Evolutionary conservation across 192 early-diverging fungal species (phyloP).

Genomic region (Pilaira anomala): DNA sequence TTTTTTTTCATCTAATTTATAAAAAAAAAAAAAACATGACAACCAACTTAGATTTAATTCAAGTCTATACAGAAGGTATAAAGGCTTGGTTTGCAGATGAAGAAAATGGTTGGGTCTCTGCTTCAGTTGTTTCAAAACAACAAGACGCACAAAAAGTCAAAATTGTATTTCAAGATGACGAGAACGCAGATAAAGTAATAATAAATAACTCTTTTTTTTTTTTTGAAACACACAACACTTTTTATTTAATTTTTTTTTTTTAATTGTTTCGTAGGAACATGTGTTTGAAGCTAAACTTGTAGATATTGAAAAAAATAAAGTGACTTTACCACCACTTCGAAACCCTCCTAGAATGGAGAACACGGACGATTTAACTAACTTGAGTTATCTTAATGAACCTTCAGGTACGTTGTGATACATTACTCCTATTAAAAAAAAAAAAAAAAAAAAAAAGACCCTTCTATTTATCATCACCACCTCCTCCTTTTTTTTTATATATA

Average conservation of each 20-base stretch:
- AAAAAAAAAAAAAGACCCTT: slow-evolving; percentile 1
- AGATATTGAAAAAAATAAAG: slow-evolving; percentile 67
- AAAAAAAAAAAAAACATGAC: neutral
- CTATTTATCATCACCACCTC: neutral
- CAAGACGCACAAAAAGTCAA: slow-evolving; percentile 55
- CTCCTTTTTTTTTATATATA: neutral
- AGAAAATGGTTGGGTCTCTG: slow-evolving; percentile 82
- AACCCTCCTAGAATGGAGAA: slow-evolving; percentile 90
- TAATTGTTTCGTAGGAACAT: slow-evolving; percentile 57
- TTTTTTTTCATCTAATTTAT: neutral
- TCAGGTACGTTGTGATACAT: slow-evolving; percentile 41
- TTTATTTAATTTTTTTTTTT: slow-evolving; percentile 3
- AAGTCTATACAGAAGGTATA: slow-evolving; percentile 70
- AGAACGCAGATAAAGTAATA: slow-evolving; percentile 22
- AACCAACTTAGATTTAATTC: slow-evolving; percentile 34
- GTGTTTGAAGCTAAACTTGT: slow-evolving; percentile 68
- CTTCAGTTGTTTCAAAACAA: slow-evolving; percentile 54
- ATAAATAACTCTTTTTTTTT: too few relatives aligned
- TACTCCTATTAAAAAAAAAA: neutral
- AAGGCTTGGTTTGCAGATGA: slow-evolving; percentile 88
- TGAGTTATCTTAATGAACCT: slow-evolving; percentile 94
- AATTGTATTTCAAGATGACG: slow-evolving; percentile 60
- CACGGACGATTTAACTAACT: slow-evolving; percentile 86
- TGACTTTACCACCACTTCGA: slow-evolving; percentile 83
- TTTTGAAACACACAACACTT: neutral